Percentiles rank a stretch among this genome's conserved stretches.
Conservation (phyloP, 2,329 filamentous ascomycete genomes). For the Dactylella cylindrospora region DNA sequence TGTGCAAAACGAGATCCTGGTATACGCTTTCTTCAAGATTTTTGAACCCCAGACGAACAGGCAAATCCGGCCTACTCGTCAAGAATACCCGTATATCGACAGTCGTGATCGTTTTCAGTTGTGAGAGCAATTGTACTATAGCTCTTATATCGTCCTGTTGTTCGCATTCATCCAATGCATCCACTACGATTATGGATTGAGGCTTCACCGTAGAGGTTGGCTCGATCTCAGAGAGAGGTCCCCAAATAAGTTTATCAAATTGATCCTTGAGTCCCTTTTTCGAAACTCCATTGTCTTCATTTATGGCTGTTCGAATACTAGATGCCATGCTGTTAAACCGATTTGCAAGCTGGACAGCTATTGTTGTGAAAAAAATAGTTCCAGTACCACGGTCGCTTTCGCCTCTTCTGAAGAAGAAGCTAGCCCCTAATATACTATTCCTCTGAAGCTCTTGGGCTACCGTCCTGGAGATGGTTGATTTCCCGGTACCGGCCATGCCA, state of each 20-base stretch:
- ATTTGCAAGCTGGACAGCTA: constrained; percentile 4
- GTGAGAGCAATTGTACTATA: constrained; percentile 50
- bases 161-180: constrained; percentile 52
- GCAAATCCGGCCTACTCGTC: constrained; percentile 55
- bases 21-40: constrained; percentile 47
- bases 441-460: neutral
- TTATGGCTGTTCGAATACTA: neutral
- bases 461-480: constrained; percentile 14
- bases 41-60: constrained; percentile 52
- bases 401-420: constrained; percentile 21
- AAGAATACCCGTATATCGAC: constrained; percentile 51
- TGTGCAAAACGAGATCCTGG: constrained; percentile 52
- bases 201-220: neutral
- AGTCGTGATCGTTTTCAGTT: constrained; percentile 12
- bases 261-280: neutral
- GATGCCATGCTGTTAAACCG: neutral
- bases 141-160: constrained; percentile 49
- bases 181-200: constrained; percentile 50
- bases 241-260: constrained; percentile 1
- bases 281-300: neutral
- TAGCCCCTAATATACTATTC: constrained; percentile 1
- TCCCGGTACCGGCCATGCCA: constrained; percentile 51
- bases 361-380: constrained; percentile 5
- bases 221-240: neutral
- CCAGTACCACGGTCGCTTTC: constrained; percentile 6